Percentiles rank a stretch among this genome's conserved stretches.
These are phyloP conservation scores for Diaporthe citrichinensis DNA, from an alignment of 2,329 filamentous ascomycete species.

Conservation along the genomic window DNA sequence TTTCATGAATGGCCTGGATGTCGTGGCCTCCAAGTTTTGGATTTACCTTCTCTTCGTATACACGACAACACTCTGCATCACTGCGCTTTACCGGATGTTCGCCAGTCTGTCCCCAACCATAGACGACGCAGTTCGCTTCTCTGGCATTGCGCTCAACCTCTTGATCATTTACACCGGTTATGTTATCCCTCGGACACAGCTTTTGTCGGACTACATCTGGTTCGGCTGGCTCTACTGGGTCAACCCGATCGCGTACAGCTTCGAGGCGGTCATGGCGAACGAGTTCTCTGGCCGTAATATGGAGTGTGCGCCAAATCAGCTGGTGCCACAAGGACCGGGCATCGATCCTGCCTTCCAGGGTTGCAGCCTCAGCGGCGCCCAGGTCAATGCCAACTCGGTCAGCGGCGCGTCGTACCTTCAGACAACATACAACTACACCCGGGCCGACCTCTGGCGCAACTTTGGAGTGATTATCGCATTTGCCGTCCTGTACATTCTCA, in stretches of 20 bases:
- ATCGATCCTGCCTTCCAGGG: conserved; percentile 46
- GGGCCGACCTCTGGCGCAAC: conserved; percentile 77
- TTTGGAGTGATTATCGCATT: conserved; percentile 85
- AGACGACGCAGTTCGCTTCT: conserved; percentile 73
- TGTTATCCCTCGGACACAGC: conserved; percentile 69
- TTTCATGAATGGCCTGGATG: conserved; percentile 81
- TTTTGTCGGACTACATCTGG: conserved; percentile 75
- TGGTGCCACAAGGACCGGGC: conserved; percentile 61
- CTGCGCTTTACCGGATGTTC: conserved; percentile 71
- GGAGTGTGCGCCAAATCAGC: conserved; percentile 58
- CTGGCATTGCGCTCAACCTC: conserved; percentile 69
- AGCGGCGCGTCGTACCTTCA: conserved; percentile 62
- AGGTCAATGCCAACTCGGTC: conserved; percentile 36
- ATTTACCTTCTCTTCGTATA: conserved; percentile 75
- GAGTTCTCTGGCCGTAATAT: conserved; percentile 69
- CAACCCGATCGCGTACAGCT: conserved; percentile 70
- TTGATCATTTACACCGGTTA: conserved; percentile 79
- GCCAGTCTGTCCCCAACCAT: conserved; percentile 72
- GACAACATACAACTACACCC: conserved; percentile 63
- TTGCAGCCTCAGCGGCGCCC: conserved; percentile 43
- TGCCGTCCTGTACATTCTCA: conserved; percentile 78
- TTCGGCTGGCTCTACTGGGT: conserved; percentile 74
- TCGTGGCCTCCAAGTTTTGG: conserved; percentile 77
- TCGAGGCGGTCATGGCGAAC: conserved; percentile 71
- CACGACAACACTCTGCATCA: conserved; percentile 69